These are phyloP conservation scores for Sphagnurus paluster DNA, from an alignment of 1,284 basidiomycete genomes.

Conservation along the genomic window DNA sequence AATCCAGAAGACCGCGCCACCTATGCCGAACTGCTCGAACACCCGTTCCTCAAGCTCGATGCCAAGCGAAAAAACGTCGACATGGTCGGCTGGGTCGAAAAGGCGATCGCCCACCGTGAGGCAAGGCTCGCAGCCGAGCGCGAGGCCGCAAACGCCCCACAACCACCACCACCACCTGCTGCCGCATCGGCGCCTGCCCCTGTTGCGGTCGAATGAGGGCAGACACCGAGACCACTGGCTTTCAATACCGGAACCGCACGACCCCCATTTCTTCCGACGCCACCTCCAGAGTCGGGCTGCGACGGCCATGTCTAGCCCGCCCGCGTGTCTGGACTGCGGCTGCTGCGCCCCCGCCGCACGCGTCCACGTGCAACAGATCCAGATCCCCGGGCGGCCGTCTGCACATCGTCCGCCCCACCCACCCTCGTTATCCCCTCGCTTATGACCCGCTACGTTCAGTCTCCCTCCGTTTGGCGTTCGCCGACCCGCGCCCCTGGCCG, in stretches of 20 bases:
- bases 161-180: not conserved
- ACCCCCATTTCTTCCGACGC: not conserved
- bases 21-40: conserved; percentile 78
- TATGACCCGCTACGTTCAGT: not conserved
- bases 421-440: not conserved
- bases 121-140: conserved; percentile 18
- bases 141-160: conserved; percentile 2
- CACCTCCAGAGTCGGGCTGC: not conserved
- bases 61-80: conserved; percentile 60
- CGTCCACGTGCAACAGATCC: not conserved
- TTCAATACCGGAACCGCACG: not conserved
- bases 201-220: not conserved
- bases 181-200: not conserved
- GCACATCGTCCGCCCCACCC: not conserved
- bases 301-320: not conserved
- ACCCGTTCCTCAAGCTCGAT: conserved; percentile 57
- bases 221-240: not conserved
- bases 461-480: not conserved
- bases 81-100: conserved; percentile 80
- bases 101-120: conserved; percentile 45
- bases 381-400: not conserved
- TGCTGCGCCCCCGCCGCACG: not conserved
- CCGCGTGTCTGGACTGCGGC: not conserved
- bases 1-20: conserved; percentile 78
- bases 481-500: not conserved